Evolutionary conservation across 106 monocot genomes (phyloP), one percentile per base, ranked within the genome.

Genomic region (Platanthera guangdongensis): DNA sequence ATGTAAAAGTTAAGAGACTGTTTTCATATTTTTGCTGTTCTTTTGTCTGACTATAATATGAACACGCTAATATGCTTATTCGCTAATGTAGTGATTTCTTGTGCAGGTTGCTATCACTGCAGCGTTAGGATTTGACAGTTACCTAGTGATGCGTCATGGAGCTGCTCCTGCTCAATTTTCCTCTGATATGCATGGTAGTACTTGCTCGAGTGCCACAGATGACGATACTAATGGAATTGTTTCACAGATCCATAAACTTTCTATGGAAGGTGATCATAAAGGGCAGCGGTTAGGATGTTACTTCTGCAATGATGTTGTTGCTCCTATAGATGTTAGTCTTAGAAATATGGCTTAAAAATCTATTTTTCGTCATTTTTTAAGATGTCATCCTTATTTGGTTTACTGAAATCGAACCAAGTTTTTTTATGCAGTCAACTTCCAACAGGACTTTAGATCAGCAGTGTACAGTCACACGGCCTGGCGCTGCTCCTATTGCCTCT

Each of bases 81-180:
- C 30, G 16, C 50, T 51, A 54, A 10, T 50, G 28, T 18, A 13
- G n/a, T 52, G 4, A 78, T 15, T 15, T 63, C 47, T 57, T 62
- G 76, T 81, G 54, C 90, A 99, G 99, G 88, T 99, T 75, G 88
- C 88, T 62, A 99, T 99, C 47, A 99, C 91, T 75, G 94, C 99
- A 51, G 99, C 99, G 59, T 76, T 99, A 62, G 99, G 99, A 47
- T 99, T 94, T 84, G 99, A 99, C 73, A 94, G 92, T 80, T 99
- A 87, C 85, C 88, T 99, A 75, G 94, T 94, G 39, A 99, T 99
- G 92, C 99, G 99, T 47, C 99, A 99, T 92, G 99, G 99, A 8
- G 85, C 90, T 78, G 91, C 92, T 79, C 99, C 90, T 50, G 89
- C 88, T 76, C 97, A 88, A 19, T 13, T 71, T 32, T 13, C 16